These are phyloP conservation scores for Cucumis melo DNA, from an alignment of 306 rosid species.

Conservation along the genomic window DNA sequence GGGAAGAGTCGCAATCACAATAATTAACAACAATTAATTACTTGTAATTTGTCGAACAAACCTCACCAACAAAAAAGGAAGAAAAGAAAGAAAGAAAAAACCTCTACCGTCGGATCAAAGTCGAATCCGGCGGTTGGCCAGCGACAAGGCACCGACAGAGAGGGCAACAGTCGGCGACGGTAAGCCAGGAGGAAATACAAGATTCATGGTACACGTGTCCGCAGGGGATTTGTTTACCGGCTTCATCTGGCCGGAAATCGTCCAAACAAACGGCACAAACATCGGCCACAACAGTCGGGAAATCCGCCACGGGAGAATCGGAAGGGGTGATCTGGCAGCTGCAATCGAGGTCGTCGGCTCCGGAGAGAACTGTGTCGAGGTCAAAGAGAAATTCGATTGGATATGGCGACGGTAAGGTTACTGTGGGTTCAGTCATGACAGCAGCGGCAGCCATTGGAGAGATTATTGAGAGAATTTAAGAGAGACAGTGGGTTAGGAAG, in stretches of 20 bases:
- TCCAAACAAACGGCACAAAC: conserved; percentile 55
- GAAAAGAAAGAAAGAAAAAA: background rate
- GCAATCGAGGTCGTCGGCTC: background rate
- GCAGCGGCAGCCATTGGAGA: conserved; percentile 1
- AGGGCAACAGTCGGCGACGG: conserved; percentile 46
- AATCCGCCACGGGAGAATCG: background rate
- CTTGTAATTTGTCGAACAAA: background rate
- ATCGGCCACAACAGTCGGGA: conserved; percentile 17
- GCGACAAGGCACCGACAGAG: conserved; percentile 45
- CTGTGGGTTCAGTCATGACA: background rate
- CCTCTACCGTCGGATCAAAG: background rate
- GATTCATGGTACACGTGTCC: conserved; percentile 52
- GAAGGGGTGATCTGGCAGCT: background rate
- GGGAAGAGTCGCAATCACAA: background rate
- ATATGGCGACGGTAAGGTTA: background rate
- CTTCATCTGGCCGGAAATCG: conserved; percentile 16
- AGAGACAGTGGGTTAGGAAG: background rate
- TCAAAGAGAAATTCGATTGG: conserved; percentile 4
- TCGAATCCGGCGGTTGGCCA: background rate
- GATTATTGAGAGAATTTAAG: background rate
- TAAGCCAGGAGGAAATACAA: conserved; percentile 57
- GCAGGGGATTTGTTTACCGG: conserved; percentile 37
- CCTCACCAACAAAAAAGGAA: background rate
- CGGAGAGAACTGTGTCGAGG: background rate
- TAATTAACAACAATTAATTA: background rate